A percentile compares a stretch with the other conserved stretches of the same genome.
Evolutionary conservation across 73 alveolate species (phyloP).

Genomic region (Paramecium tetraurelia): DNA sequence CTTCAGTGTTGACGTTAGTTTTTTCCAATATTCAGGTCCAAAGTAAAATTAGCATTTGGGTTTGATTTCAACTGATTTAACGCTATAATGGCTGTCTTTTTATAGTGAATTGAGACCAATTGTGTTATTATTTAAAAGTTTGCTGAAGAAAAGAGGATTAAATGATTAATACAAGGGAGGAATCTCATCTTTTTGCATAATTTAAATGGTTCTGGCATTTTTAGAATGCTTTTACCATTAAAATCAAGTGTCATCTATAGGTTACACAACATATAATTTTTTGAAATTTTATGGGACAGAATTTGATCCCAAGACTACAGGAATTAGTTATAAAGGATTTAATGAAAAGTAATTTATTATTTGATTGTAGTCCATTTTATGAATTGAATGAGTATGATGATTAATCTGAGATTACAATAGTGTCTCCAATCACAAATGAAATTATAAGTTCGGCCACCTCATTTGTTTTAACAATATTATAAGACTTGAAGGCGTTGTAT

Average conservation of each 20-base stretch:
- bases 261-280: conserved; percentile 1
- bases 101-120: conserved; percentile 37
- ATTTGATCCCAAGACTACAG: conserved; percentile 1
- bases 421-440: conserved; percentile 40
- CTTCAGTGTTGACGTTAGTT: conserved; percentile 52
- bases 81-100: conserved; percentile 31
- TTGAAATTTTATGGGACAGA: conserved; percentile 18
- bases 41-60: conserved; percentile 43
- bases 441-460: background rate
- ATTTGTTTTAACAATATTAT: conserved; percentile 24
- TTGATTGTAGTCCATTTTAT: background rate
- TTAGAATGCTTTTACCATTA: conserved; percentile 5
- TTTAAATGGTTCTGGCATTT: conserved; percentile 24
- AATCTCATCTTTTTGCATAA: background rate
- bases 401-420: background rate
- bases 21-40: conserved; percentile 30
- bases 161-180: conserved; percentile 49
- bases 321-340: conserved; percentile 21
- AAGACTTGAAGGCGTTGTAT: background rate
- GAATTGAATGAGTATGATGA: conserved; percentile 13
- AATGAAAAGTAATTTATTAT: background rate
- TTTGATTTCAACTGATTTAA: conserved; percentile 34
- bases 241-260: conserved; percentile 27
- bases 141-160: conserved; percentile 10
- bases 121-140: background rate